A percentile compares a stretch with the other conserved stretches of the same genome.
phyloP scores from a whole-genome alignment of 75 land plant species.

The Selaginella tamariscina region DNA sequence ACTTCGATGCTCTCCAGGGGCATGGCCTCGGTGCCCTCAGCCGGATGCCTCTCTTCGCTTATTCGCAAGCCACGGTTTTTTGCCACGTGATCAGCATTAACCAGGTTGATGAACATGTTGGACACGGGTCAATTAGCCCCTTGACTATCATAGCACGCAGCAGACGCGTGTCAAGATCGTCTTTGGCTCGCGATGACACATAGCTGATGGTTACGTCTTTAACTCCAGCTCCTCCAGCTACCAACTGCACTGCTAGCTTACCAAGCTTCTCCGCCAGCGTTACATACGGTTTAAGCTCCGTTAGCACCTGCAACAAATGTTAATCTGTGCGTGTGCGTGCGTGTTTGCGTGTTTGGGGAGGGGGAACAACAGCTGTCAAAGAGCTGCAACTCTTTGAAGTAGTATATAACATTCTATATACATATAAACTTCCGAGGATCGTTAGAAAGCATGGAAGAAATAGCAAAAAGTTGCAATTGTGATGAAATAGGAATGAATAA shows the following conservation, averaged over 20 bases:
- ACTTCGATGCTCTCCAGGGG: conserved; percentile 58
- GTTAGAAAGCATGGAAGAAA: background rate
- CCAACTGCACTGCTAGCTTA: conserved; percentile 73
- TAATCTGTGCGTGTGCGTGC: too few relatives aligned
- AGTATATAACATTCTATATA: too few relatives aligned
- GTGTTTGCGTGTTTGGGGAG: too few relatives aligned
- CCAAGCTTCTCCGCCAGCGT: conserved; percentile 82
- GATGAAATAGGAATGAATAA: background rate
- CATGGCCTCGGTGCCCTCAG: conserved; percentile 43
- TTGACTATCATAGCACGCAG: conserved; percentile 84
- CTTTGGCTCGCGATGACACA: conserved; percentile 43
- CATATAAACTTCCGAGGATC: background rate
- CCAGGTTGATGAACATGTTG: conserved; percentile 51
- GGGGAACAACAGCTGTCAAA: too few relatives aligned
- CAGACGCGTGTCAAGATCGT: conserved; percentile 75
- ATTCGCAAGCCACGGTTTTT: conserved; percentile 70
- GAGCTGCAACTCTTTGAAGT: too few relatives aligned
- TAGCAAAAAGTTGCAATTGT: background rate
- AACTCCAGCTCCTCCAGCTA: conserved; percentile 71
- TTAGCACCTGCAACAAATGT: conserved; percentile 41
- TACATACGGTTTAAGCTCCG: conserved; percentile 72
- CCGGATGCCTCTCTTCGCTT: conserved; percentile 46
- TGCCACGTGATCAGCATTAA: conserved; percentile 80
- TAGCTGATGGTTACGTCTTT: conserved; percentile 61
- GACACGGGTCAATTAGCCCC: conserved; percentile 87